Conservation (phyloP, 305 asterid genomes). For the Plantago coronopus region DNA sequence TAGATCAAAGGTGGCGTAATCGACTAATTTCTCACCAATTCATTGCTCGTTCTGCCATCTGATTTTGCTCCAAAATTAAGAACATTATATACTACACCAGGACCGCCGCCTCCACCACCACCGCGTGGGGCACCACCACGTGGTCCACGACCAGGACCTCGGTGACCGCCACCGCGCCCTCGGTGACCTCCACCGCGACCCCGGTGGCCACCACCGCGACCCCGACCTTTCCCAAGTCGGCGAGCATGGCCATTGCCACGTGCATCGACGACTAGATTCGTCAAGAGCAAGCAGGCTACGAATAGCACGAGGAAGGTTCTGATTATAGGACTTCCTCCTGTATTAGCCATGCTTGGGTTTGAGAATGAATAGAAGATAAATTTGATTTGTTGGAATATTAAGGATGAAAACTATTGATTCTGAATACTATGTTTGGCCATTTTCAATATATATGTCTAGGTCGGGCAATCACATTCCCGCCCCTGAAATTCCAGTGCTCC, state of each 20-base stretch:
- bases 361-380: neutral
- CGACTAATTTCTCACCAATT: constrained; percentile 17
- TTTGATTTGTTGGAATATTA: neutral
- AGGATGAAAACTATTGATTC: neutral
- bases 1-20: neutral
- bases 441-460: neutral
- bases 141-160: too few species aligned
- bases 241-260: neutral
- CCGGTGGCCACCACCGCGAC: constrained; percentile 9
- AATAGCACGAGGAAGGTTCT: constrained; percentile 14
- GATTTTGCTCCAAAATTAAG: constrained; percentile 31
- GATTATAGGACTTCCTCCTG: constrained; percentile 9
- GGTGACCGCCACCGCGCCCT: neutral
- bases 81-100: constrained; percentile 31
- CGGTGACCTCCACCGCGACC: constrained; percentile 7
- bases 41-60: constrained; percentile 33
- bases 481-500: constrained; percentile 4
- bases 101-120: constrained; percentile 22
- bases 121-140: too few species aligned
- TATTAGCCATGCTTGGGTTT: constrained; percentile 21
- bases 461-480: neutral
- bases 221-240: neutral
- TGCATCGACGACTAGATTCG: constrained; percentile 4
- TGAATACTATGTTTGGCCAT: neutral
- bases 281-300: constrained; percentile 20